Percentiles rank a stretch among this genome's conserved stretches.
These are phyloP conservation scores for Aquilaria agallochum DNA, from an alignment of 441 rosid species.

Conservation along the genomic window DNA sequence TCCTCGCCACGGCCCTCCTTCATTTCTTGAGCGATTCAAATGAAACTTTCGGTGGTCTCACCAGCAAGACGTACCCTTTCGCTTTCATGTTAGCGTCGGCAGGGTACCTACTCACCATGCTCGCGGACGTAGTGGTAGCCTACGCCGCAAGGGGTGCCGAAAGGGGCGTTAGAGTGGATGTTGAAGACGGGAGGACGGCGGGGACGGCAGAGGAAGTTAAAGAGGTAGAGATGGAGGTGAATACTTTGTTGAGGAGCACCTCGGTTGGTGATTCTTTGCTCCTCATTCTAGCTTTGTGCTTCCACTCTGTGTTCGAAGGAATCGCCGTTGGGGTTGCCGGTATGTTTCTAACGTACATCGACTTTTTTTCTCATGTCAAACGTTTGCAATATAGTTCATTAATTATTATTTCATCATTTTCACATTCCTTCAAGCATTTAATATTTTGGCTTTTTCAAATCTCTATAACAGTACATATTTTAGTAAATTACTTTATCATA, in stretches of 20 bases:
- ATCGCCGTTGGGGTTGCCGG: conserved; percentile 73
- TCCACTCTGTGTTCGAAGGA: conserved; percentile 69
- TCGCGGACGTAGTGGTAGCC: conserved; percentile 45
- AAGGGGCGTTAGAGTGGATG: conserved; percentile 27
- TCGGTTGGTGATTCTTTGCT: conserved; percentile 54
- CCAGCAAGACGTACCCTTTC: conserved; percentile 49
- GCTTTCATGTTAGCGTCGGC: conserved; percentile 59
- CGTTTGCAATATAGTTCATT: background rate
- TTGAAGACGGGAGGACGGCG: conserved; percentile 27
- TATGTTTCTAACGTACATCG: conserved; percentile 14
- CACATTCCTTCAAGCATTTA: no score
- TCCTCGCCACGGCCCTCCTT: conserved; percentile 54
- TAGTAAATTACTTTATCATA: conserved; percentile 3
- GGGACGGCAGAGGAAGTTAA: conserved; percentile 12
- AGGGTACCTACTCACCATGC: conserved; percentile 66
- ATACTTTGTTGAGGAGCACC: conserved; percentile 32
- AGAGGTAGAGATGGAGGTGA: conserved; percentile 18
- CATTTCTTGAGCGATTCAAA: conserved; percentile 67
- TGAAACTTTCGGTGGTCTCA: conserved; percentile 47
- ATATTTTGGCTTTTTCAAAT: no score
- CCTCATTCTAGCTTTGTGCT: conserved; percentile 57
- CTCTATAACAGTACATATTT: background rate
- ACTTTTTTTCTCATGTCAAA: background rate
- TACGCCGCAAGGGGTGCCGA: conserved; percentile 22
- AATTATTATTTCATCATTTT: no score